These are phyloP conservation scores for Fusarium transvaalense DNA, from an alignment of 2,329 filamentous ascomycete species.

Conservation along the genomic window DNA sequence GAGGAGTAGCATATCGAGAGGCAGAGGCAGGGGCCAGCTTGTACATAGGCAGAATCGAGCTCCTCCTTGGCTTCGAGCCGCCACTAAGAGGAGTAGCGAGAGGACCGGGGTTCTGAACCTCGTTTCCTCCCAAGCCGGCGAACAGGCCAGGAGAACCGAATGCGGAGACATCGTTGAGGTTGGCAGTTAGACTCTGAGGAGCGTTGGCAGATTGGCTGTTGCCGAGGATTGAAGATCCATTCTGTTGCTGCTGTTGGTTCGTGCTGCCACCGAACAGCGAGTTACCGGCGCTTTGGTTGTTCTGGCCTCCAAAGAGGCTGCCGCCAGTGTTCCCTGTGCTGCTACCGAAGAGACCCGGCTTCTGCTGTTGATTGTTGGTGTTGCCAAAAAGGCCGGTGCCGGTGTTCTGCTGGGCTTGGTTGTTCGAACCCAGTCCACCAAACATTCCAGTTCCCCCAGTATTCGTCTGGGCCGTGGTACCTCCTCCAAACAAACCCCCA, in stretches of 20 bases:
- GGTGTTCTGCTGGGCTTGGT: slow-evolving; percentile 54
- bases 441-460: slow-evolving; percentile 60
- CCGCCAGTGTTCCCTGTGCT: slow-evolving; percentile 60
- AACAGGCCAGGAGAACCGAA: slow-evolving; percentile 93
- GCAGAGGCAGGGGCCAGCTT: slow-evolving; percentile 86
- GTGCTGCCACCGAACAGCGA: slow-evolving; percentile 61
- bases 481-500: slow-evolving; percentile 58
- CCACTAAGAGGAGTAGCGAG: slow-evolving; percentile 89
- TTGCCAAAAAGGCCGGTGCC: slow-evolving; percentile 65
- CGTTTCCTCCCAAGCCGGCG: slow-evolving; percentile 74
- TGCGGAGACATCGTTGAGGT: slow-evolving; percentile 84
- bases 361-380: slow-evolving; percentile 55
- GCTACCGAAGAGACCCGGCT: slow-evolving; percentile 65
- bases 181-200: slow-evolving; percentile 79
- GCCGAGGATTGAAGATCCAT: slow-evolving; percentile 71
- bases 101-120: slow-evolving; percentile 81
- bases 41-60: slow-evolving; percentile 85
- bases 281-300: slow-evolving; percentile 59
- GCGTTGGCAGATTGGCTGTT: slow-evolving; percentile 62
- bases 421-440: slow-evolving; percentile 54
- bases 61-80: slow-evolving; percentile 79
- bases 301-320: slow-evolving; percentile 67
- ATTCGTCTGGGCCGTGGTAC: slow-evolving; percentile 52
- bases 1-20: slow-evolving; percentile 83
- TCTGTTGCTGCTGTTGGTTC: slow-evolving; percentile 64